These are phyloP conservation scores for Hanseniaspora singularis DNA, from an alignment of 805 yeast species.

Conservation along the genomic window DNA sequence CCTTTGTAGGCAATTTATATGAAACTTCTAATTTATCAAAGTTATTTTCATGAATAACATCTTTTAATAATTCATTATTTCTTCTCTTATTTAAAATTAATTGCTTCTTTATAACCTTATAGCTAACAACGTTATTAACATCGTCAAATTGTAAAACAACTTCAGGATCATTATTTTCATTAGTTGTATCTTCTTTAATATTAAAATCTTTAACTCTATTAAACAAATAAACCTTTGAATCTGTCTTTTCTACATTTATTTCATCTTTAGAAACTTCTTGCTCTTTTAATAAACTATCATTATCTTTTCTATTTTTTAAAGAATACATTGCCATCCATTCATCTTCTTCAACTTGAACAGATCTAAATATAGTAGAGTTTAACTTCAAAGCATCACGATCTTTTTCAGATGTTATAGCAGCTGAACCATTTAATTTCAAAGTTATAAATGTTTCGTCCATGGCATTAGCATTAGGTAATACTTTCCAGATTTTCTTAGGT, in stretches of 20 bases:
- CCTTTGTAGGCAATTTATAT: constrained; percentile 51
- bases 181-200: constrained; percentile 34
- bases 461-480: constrained; percentile 84
- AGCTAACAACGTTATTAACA: constrained; percentile 50
- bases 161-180: constrained; percentile 33
- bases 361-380: constrained; percentile 57
- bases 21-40: constrained; percentile 43
- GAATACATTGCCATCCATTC: constrained; percentile 69
- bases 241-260: constrained; percentile 33
- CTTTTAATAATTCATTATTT: constrained; percentile 35
- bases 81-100: constrained; percentile 78
- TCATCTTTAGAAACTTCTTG: constrained; percentile 31
- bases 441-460: constrained; percentile 65
- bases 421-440: constrained; percentile 48
- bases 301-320: constrained; percentile 34
- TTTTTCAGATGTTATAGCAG: constrained; percentile 31
- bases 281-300: constrained; percentile 31
- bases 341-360: constrained; percentile 53
- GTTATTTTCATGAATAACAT: constrained; percentile 41
- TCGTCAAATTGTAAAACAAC: constrained; percentile 50
- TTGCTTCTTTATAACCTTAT: constrained; percentile 65
- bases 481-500: constrained; percentile 67
- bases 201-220: constrained; percentile 70
- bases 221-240: constrained; percentile 43
- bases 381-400: constrained; percentile 30